Conservation (phyloP, 345 rosid genomes). For the Eucalyptus curtisii region DNA sequence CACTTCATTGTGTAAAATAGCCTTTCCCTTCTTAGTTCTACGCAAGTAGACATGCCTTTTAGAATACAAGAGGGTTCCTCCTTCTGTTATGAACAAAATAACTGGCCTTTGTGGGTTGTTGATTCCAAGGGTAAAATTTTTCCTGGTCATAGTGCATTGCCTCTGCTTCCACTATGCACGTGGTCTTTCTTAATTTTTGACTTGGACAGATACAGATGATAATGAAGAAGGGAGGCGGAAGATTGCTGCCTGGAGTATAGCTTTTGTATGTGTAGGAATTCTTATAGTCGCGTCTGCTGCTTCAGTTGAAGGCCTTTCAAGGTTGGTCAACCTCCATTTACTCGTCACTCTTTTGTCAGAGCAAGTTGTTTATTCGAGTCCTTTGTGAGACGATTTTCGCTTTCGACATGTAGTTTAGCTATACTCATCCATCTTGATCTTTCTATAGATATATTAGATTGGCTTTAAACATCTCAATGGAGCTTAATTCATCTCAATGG, state of each 20-base stretch:
- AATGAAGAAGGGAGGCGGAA: conserved; percentile 49
- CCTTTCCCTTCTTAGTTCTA: neutral
- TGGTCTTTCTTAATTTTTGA: neutral
- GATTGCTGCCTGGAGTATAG: conserved; percentile 86
- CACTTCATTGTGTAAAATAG: neutral
- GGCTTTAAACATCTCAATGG: neutral
- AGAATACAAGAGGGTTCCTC: neutral
- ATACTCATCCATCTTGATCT: neutral
- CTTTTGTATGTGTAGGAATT: conserved; percentile 58
- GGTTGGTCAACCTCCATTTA: conserved; percentile 24
- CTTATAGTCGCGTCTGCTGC: conserved; percentile 62
- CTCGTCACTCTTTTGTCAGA: neutral
- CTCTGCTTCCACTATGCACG: neutral
- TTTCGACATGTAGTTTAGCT: neutral
- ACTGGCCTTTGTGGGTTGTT: neutral
- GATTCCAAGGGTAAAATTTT: neutral
- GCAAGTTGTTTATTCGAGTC: neutral
- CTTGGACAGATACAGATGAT: conserved; percentile 24
- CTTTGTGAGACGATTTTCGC: neutral
- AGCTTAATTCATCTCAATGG: no score
- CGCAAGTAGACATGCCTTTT: neutral
- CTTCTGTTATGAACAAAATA: neutral
- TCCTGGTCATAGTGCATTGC: neutral
- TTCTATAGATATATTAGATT: neutral
- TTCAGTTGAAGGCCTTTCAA: conserved; percentile 50